phyloP scores from a whole-genome alignment of 225 moss, liverwort and hornwort species.

The Lunularia cruciata region DNA sequence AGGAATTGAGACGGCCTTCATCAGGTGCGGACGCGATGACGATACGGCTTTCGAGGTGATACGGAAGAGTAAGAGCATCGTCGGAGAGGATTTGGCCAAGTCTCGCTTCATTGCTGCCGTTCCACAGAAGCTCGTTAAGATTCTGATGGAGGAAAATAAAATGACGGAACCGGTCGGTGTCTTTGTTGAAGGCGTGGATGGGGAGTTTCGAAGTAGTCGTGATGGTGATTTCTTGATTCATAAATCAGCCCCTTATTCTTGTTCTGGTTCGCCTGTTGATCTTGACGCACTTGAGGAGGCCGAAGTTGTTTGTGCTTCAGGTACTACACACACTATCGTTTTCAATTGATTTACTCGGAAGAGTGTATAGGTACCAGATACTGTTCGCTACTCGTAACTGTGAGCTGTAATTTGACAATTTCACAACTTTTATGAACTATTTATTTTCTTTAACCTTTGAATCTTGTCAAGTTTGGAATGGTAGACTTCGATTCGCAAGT shows the following conservation, averaged over 20 bases:
- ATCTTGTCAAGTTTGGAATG: too few species aligned
- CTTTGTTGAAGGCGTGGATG: constrained; percentile 21
- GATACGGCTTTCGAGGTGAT: constrained; percentile 31
- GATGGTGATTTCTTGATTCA: constrained; percentile 32
- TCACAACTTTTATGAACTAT: too few species aligned
- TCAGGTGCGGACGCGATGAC: constrained; percentile 15
- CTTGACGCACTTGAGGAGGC: constrained; percentile 11
- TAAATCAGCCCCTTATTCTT: too few species aligned
- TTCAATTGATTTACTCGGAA: not conserved
- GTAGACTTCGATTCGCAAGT: too few species aligned
- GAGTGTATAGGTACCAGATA: too few species aligned
- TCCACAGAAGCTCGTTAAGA: constrained; percentile 16
- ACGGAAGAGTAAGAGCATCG: constrained; percentile 8
- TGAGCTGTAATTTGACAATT: too few species aligned
- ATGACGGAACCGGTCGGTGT: constrained; percentile 10
- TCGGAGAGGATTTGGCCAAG: constrained; percentile 13
- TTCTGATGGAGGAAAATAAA: constrained; percentile 28
- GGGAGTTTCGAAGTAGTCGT: constrained; percentile 22
- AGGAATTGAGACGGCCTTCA: constrained; percentile 14
- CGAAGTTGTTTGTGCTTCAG: constrained; percentile 21
- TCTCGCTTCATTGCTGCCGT: constrained; percentile 23
- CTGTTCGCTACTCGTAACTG: too few species aligned
- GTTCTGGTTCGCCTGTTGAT: not conserved
- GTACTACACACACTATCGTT: not conserved
- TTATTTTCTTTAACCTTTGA: too few species aligned